Evolutionary conservation across 2,329 filamentous ascomycete genomes (phyloP).

Genomic region (Lecanosticta acicola): DNA sequence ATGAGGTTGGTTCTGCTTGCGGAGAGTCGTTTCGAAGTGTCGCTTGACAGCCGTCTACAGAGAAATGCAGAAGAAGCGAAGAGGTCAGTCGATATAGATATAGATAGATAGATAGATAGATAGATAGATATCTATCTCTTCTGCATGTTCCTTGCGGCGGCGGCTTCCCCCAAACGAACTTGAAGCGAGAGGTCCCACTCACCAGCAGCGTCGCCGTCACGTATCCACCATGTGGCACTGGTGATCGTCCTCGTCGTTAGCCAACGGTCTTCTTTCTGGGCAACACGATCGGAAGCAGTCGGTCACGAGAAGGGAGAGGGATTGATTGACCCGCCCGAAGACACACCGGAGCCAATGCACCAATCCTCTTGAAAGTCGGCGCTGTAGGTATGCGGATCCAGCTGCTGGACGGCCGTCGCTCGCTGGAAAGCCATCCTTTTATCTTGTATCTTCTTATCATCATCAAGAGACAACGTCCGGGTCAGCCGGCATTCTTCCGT

Average conservation of each 20-base stretch:
- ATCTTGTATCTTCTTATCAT: too few relatives aligned
- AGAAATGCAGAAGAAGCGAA: neutral
- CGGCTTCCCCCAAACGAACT: too few relatives aligned
- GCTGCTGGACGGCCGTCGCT: constrained; percentile 45
- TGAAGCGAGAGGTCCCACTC: constrained; percentile 51
- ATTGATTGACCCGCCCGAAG: neutral
- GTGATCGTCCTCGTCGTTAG: neutral
- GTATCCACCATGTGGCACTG: constrained; percentile 67
- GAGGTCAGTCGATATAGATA: neutral
- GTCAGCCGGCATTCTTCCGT: constrained; percentile 3
- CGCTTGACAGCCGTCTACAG: constrained; percentile 50
- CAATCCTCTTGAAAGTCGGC: constrained; percentile 54
- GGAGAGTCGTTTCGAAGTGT: constrained; percentile 56
- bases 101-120: too few relatives aligned
- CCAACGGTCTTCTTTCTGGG: too few relatives aligned
- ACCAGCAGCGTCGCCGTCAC: constrained; percentile 54
- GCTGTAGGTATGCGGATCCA: constrained; percentile 54
- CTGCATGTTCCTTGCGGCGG: too few relatives aligned
- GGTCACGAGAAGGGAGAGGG: too few relatives aligned
- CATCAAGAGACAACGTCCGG: neutral
- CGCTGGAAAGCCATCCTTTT: constrained; percentile 25
- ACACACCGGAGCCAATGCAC: constrained; percentile 60
- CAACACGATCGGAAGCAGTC: too few relatives aligned
- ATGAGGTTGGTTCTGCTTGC: constrained; percentile 55
- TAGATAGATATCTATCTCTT: too few relatives aligned